These are phyloP conservation scores for Debaryomyces hansenii DNA, from an alignment of 805 yeast species.

Conservation along the genomic window DNA sequence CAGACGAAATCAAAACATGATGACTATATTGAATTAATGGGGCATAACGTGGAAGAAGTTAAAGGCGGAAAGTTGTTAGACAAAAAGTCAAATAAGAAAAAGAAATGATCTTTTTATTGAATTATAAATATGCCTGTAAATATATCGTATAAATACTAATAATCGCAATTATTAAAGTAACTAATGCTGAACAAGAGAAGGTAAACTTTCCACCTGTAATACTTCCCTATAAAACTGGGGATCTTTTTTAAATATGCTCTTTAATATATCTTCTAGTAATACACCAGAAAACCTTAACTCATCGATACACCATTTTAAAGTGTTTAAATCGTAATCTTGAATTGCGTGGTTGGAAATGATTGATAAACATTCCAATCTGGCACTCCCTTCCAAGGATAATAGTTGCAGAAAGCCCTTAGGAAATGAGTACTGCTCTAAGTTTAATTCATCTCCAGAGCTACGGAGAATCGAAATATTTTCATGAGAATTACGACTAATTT, in stretches of 20 bases:
- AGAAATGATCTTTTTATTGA: slow-evolving; percentile 11
- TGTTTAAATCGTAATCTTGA: slow-evolving; percentile 18
- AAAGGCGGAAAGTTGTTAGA: slow-evolving; percentile 54
- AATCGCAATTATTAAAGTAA: background rate
- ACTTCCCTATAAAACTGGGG: slow-evolving; percentile 1
- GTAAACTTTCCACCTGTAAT: slow-evolving; percentile 1
- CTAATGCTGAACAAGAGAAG: background rate
- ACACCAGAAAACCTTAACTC: slow-evolving; percentile 32
- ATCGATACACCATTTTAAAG: slow-evolving; percentile 28
- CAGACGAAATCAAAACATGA: slow-evolving; percentile 25
- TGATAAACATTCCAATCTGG: slow-evolving; percentile 18
- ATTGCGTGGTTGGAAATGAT: slow-evolving; percentile 23
- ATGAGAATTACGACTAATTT: background rate
- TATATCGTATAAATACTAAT: slow-evolving; percentile 1
- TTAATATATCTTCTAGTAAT: slow-evolving; percentile 15
- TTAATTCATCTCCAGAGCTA: slow-evolving; percentile 10
- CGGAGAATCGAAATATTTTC: slow-evolving; percentile 10
- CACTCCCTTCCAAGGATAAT: slow-evolving; percentile 12
- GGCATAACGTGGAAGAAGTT: slow-evolving; percentile 54
- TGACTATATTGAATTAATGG: slow-evolving; percentile 60
- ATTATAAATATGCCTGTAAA: slow-evolving; percentile 2
- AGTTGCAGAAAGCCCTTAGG: slow-evolving; percentile 17
- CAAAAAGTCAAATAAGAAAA: slow-evolving; percentile 46
- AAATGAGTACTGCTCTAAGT: slow-evolving; percentile 18
- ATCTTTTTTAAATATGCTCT: slow-evolving; percentile 1